Conservation (phyloP, 441 rosid genomes). For the Euphorbia celastroides region DNA sequence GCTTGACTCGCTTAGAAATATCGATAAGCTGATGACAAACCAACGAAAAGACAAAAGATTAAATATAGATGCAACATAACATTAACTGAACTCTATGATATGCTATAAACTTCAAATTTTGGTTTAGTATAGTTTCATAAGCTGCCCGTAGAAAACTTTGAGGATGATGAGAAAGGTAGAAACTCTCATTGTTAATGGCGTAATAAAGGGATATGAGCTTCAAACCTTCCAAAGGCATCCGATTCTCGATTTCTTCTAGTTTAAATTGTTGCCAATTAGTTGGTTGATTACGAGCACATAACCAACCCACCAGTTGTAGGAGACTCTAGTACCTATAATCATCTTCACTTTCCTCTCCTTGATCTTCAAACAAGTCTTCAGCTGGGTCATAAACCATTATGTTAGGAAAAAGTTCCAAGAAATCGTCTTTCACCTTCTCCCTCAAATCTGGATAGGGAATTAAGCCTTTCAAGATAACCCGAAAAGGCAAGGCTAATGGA, state of each 20-base stretch:
- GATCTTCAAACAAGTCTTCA: constrained; percentile 67
- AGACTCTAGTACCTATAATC: constrained; percentile 23
- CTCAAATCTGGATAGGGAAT: constrained; percentile 71
- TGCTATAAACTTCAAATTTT: neutral
- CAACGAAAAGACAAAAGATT: too few relatives aligned
- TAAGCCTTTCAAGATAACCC: constrained; percentile 83
- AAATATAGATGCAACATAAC: neutral
- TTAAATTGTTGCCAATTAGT: neutral
- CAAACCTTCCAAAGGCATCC: neutral
- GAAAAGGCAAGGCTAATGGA: constrained; percentile 78
- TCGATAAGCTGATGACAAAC: too few relatives aligned
- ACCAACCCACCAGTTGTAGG: too few relatives aligned
- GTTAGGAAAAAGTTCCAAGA: constrained; percentile 82
- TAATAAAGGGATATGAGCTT: neutral
- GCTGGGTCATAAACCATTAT: constrained; percentile 87
- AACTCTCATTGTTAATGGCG: neutral
- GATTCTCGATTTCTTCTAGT: neutral
- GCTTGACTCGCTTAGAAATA: too few relatives aligned
- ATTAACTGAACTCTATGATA: neutral
- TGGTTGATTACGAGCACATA: too few relatives aligned
- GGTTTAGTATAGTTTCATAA: neutral
- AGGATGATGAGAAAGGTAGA: neutral
- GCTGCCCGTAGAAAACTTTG: neutral
- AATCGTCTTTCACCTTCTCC: constrained; percentile 77
- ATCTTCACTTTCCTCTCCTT: constrained; percentile 35